Evolutionary conservation across 1,139 yeast genomes (phyloP).

Genomic region (Geotrichum klebahnii): DNA sequence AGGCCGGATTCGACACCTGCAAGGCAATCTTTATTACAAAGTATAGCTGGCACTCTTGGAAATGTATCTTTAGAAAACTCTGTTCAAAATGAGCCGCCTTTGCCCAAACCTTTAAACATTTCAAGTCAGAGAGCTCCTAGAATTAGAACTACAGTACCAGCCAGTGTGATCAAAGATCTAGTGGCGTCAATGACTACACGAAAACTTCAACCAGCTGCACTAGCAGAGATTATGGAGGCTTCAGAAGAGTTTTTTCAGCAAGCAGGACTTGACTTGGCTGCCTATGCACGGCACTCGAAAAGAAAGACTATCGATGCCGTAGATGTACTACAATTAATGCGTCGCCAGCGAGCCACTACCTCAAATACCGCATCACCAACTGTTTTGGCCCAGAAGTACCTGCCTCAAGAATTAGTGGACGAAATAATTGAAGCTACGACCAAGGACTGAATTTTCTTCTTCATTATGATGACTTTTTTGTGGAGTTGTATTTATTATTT

Average conservation of each 20-base stretch:
- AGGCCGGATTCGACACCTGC: background rate
- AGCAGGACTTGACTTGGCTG: conserved; percentile 30
- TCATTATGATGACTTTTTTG: background rate
- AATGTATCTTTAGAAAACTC: too few relatives aligned
- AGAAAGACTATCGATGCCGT: conserved; percentile 33
- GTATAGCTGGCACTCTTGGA: background rate
- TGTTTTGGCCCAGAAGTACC: conserved; percentile 31
- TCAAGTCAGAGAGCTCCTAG: conserved; percentile 3
- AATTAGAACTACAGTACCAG: conserved; percentile 29
- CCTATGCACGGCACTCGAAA: conserved; percentile 35
- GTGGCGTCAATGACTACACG: conserved; percentile 25
- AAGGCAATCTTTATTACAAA: background rate
- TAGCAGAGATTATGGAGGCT: conserved; percentile 31
- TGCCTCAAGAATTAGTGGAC: conserved; percentile 34
- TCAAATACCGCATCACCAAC: conserved; percentile 23
- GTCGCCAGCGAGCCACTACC: conserved; percentile 28
- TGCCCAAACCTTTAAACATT: too few relatives aligned
- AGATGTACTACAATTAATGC: conserved; percentile 34
- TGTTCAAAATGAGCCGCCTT: background rate
- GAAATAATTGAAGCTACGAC: conserved; percentile 23
- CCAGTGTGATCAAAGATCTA: conserved; percentile 28
- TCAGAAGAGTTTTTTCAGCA: conserved; percentile 34
- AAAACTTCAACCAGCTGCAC: conserved; percentile 27
- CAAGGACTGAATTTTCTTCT: too few relatives aligned
- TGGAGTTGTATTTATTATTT: background rate